A percentile compares a stretch with the other conserved stretches of the same genome.
phyloP scores from a whole-genome alignment of 2,329 filamentous ascomycete genomes.

The Volutella citrinella region DNA sequence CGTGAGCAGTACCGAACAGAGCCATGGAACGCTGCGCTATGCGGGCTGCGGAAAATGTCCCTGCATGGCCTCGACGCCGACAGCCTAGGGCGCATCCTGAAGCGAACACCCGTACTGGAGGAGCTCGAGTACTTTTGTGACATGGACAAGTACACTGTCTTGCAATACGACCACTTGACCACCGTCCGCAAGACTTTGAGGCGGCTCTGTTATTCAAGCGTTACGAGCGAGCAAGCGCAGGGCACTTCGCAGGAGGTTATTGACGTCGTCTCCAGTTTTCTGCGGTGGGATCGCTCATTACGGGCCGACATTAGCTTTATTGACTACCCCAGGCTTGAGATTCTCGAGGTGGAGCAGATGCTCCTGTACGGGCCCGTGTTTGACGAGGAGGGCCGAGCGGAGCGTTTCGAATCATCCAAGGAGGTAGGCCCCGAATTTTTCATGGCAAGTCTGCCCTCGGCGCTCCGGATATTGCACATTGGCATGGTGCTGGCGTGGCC shows the following conservation, averaged over 20 bases:
- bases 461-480: conserved; percentile 20
- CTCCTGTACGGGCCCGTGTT: conserved; percentile 25
- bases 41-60: conserved; percentile 21
- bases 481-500: conserved; percentile 26
- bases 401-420: conserved; percentile 15
- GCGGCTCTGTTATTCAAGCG: conserved; percentile 23
- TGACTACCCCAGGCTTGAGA: conserved; percentile 24
- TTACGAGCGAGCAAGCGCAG: conserved; percentile 22
- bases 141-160: conserved; percentile 26
- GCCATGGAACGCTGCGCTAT: conserved; percentile 22
- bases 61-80: conserved; percentile 24
- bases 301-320: conserved; percentile 22
- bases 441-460: conserved; percentile 23
- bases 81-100: conserved; percentile 23
- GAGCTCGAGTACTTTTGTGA: conserved; percentile 27
- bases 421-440: conserved; percentile 21
- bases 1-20: conserved; percentile 24
- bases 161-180: conserved; percentile 19
- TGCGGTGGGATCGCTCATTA: conserved; percentile 22
- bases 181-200: conserved; percentile 17
- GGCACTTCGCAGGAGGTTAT: conserved; percentile 22
- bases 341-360: conserved; percentile 24
- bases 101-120: conserved; percentile 21
- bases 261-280: conserved; percentile 20
- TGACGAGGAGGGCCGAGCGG: conserved; percentile 16